phyloP scores from a whole-genome alignment of 2,329 filamentous ascomycete species.

The Colletotrichum musicola region DNA sequence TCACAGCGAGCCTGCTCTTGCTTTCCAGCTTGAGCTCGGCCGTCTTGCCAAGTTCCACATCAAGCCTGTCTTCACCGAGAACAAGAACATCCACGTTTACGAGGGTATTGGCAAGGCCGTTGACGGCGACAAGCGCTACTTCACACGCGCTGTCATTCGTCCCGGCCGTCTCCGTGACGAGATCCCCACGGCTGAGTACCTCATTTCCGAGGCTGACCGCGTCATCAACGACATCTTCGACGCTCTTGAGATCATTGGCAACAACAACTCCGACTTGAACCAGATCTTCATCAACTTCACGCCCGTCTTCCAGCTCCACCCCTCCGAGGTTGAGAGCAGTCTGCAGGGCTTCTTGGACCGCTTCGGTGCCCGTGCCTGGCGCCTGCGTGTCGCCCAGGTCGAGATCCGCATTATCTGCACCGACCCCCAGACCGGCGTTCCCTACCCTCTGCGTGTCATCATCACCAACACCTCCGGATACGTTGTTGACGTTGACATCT shows the following conservation, averaged over 20 bases:
- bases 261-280: conserved; percentile 99
- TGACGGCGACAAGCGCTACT: conserved; percentile 98
- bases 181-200: conserved; percentile 97
- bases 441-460: conserved; percentile 93
- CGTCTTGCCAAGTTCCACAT: conserved; percentile 97
- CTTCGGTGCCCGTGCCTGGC: conserved; percentile 94
- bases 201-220: conserved; percentile 96
- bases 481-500: conserved; percentile 97
- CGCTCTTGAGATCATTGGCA: conserved; percentile 97
- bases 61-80: conserved; percentile 98
- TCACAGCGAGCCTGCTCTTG: conserved; percentile 94
- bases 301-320: conserved; percentile 92
- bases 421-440: conserved; percentile 83
- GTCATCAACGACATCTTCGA: conserved; percentile 98
- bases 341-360: conserved; percentile 96
- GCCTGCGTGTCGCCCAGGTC: conserved; percentile 94
- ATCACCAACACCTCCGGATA: conserved; percentile 99
- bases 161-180: conserved; percentile 95
- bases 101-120: conserved; percentile 95
- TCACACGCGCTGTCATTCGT: conserved; percentile 94
- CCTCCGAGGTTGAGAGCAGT: conserved; percentile 90
- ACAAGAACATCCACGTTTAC: conserved; percentile 99
- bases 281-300: conserved; percentile 99
- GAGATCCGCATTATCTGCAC: conserved; percentile 99
- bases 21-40: conserved; percentile 97